A percentile compares a stretch with the other conserved stretches of the same genome.
These are phyloP conservation scores for Arthroderma sp. DNA, from an alignment of 2,329 filamentous ascomycete species.

Conservation along the genomic window DNA sequence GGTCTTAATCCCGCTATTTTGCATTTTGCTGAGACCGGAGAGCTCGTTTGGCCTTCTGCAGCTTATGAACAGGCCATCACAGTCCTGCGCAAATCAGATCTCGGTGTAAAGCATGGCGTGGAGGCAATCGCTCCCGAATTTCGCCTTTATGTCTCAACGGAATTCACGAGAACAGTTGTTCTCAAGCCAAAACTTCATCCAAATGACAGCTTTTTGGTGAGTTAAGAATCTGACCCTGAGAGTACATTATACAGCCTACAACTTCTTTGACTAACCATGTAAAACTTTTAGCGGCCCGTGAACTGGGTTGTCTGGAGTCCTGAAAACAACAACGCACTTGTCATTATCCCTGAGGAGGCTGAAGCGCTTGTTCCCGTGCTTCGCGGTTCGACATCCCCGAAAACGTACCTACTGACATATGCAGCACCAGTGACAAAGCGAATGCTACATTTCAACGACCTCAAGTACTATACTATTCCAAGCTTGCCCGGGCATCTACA, in stretches of 20 bases:
- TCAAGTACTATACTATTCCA: conserved; percentile 43
- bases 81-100: neutral
- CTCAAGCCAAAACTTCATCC: neutral
- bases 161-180: conserved; percentile 3
- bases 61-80: conserved; percentile 1
- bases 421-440: conserved; percentile 45
- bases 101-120: conserved; percentile 18
- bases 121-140: conserved; percentile 2
- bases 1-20: conserved; percentile 2
- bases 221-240: neutral
- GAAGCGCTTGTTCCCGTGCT: conserved; percentile 40
- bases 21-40: neutral
- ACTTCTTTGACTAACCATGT: too few relatives aligned
- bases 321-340: conserved; percentile 35
- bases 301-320: conserved; percentile 50
- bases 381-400: conserved; percentile 1
- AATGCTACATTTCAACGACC: conserved; percentile 46
- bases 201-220: conserved; percentile 5
- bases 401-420: conserved; percentile 42
- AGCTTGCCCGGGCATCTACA: conserved; percentile 26
- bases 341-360: conserved; percentile 52
- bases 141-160: conserved; percentile 1
- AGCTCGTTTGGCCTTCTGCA: neutral
- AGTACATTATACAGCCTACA: neutral
- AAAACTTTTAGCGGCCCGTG: conserved; percentile 32